Conservation (phyloP, 2,329 filamentous ascomycete species). For the Colletotrichum tropicicola region DNA sequence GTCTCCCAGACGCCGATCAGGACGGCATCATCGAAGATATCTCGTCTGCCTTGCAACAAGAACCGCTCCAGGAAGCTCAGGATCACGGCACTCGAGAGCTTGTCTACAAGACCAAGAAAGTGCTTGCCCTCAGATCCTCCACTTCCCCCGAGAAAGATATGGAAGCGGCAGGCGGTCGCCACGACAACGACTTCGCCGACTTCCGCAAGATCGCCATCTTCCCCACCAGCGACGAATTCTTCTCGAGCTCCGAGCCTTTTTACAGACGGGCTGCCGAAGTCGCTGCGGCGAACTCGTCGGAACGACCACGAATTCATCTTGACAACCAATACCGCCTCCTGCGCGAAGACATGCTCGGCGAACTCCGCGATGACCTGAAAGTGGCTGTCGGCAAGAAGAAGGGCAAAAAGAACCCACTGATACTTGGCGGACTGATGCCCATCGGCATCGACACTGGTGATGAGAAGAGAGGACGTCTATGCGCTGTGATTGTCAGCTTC, state of each 20-base stretch:
- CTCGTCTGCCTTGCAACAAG: conserved; percentile 35
- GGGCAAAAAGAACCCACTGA: conserved; percentile 44
- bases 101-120: conserved; percentile 49
- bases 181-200: conserved; percentile 76
- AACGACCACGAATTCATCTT: conserved; percentile 60
- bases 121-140: conserved; percentile 39
- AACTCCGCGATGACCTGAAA: conserved; percentile 70
- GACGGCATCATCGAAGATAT: conserved; percentile 35
- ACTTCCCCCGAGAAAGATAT: conserved; percentile 27
- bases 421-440: conserved; percentile 50
- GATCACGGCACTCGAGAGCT: conserved; percentile 35
- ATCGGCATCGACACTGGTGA: conserved; percentile 46
- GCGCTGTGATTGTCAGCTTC: conserved; percentile 49
- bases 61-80: conserved; percentile 36
- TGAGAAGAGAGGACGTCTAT: conserved; percentile 39
- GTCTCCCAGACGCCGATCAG: conserved; percentile 39
- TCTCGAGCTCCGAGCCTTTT: conserved; percentile 61
- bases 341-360: conserved; percentile 75
- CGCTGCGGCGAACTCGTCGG: conserved; percentile 42
- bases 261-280: conserved; percentile 63
- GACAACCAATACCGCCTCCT: conserved; percentile 79
- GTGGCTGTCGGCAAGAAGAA: conserved; percentile 58
- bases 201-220: conserved; percentile 69
- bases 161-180: conserved; percentile 67
- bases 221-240: conserved; percentile 73